Base-by-base conservation (phyloP, 1,139 yeast genomes). In the Scheffersomyces cryptocercus region DNA sequence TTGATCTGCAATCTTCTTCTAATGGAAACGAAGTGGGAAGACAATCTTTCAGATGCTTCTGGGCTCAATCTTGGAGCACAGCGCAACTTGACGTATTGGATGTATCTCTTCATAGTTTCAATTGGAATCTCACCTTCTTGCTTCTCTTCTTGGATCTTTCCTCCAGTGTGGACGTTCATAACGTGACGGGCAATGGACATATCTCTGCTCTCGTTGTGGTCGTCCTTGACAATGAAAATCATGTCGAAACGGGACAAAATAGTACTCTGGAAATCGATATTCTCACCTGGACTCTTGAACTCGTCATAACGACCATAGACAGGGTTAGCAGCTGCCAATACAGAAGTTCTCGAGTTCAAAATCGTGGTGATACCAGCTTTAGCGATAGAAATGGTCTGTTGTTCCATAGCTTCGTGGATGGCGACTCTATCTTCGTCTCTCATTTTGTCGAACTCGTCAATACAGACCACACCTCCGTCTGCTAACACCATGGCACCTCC, bases 401-500 rank as follows among this genome's bases (percentile, higher is more conserved):
- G 99, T 72, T 93, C 99, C 99, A 93, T 93, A 7, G 99, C 99
- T 75, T 93, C 99, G 66, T 93, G 99, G 56, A 93, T 95, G 0
- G 99, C 99, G 32, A 93, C 99, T 64, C 99, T 80, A 67, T 95
- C 99, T 64, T 93, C 99, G 61, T 95, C 99, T 67, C 98, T 79
- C 99, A 93, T 93, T 70, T 93, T 93, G 68, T 93, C 99, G 61
- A 93, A 93, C 75, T 93, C 99, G 74, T 93, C 99, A 61, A 93
- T 95, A 78, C 99, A 93, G 39, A 93, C 98, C 39, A 93, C 97
- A 55, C 99, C 99, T 35, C 99, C 98, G 68, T 93, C 99, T 0
- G 99, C 99, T 45, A 93, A 75, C 14, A 93, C 99, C 98, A 93
- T 90, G 9, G 99, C 99, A 68, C 99, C 99, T 49, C 99, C 99